Conservation (phyloP, 495 filamentous ascomycete genomes). For the Neohortaea acidophila region DNA sequence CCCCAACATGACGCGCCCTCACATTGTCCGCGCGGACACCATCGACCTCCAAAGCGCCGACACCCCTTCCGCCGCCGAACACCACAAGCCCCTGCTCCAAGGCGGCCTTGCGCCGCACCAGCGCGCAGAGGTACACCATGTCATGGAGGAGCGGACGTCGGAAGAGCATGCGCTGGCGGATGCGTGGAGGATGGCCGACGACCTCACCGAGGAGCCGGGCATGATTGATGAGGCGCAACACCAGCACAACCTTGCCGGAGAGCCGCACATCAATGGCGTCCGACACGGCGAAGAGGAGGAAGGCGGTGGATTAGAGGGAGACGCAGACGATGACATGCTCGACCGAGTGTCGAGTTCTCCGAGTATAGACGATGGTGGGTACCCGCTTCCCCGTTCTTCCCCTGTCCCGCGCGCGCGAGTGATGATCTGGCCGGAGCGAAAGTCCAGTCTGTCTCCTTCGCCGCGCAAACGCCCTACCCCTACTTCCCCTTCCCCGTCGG, state of each 20-base stretch:
- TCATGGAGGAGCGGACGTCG: slow-evolving; percentile 51
- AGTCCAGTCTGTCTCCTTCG: slow-evolving; percentile 21
- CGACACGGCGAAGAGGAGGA: slow-evolving; percentile 37
- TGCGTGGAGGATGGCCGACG: slow-evolving; percentile 37
- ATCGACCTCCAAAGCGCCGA: slow-evolving; percentile 82
- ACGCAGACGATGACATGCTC: slow-evolving; percentile 79
- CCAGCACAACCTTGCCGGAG: slow-evolving; percentile 4
- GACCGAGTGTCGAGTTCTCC: slow-evolving; percentile 97
- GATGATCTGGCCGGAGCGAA: slow-evolving; percentile 19
- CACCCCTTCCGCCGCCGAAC: slow-evolving; percentile 69
- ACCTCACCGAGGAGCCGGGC: slow-evolving; percentile 31
- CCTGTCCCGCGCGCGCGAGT: slow-evolving; percentile 2
- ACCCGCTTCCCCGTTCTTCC: slow-evolving; percentile 19
- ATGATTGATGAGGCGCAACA: slow-evolving; percentile 19
- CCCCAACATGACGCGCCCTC: slow-evolving; percentile 59
- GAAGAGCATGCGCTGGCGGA: slow-evolving; percentile 42
- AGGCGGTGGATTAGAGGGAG: slow-evolving; percentile 56
- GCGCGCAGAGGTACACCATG: slow-evolving; percentile 62
- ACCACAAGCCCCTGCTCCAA: slow-evolving; percentile 40
- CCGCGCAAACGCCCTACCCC: slow-evolving; percentile 9
- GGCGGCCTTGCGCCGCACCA: slow-evolving; percentile 69
- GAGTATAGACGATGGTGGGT: slow-evolving; percentile 97
- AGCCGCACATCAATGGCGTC: slow-evolving; percentile 14
- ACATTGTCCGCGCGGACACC: slow-evolving; percentile 78
- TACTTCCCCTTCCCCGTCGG: too few relatives aligned